Evolutionary conservation across 495 filamentous ascomycete genomes (phyloP), one percentile per base, ranked within the genome.

Genomic region (Annulohypoxylon stygium): DNA sequence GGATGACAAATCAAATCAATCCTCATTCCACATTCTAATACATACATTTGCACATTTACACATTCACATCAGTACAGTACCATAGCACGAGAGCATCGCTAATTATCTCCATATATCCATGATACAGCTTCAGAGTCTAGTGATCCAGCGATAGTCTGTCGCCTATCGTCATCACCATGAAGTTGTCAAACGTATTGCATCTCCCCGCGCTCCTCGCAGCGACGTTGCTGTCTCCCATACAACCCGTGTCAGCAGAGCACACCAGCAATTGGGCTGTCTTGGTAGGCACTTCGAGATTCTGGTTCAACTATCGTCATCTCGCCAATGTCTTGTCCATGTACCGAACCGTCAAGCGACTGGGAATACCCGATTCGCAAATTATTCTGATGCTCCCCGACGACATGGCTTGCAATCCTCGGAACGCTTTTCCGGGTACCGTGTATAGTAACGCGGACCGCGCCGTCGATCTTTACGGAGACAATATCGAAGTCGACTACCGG

Each of bases 371-470:
- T 81, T 97, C 94, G 18, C 97, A 99, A 78, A 99, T 99, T 81
- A 98, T 99, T 80, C 90, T 99, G 66, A 98, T 99, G 96, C 90
- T 99, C 11, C 96, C 97, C 25, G 96, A 99, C 83, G 96, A 99
- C 83, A 98, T 99, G 92, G 96, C 96, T 47, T 99, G 96, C 86
- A 99, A 99, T 82, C 97, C 96, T 10, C 94, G 96, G 73, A 99
- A 99, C 77, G 93, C 93, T 50, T 99, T 99, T 80, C 93, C 96
- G 0, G 96, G 96, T 64, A 98, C 95, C 51, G 96, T 99, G 43
- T 99, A 97, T 88, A 98, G 95, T 83, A 98, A 98, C 78, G 94
- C 95, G 47, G 94, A 97, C 81, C 93, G 97, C 61, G 94, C 92
- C 4, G 91, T 98, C 39, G 96, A 99, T 78, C 88, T 99, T 0